Evolutionary conservation across 2,329 filamentous ascomycete genomes (phyloP), one percentile per base, ranked within the genome.

Genomic region (Penicillium sp.): DNA sequence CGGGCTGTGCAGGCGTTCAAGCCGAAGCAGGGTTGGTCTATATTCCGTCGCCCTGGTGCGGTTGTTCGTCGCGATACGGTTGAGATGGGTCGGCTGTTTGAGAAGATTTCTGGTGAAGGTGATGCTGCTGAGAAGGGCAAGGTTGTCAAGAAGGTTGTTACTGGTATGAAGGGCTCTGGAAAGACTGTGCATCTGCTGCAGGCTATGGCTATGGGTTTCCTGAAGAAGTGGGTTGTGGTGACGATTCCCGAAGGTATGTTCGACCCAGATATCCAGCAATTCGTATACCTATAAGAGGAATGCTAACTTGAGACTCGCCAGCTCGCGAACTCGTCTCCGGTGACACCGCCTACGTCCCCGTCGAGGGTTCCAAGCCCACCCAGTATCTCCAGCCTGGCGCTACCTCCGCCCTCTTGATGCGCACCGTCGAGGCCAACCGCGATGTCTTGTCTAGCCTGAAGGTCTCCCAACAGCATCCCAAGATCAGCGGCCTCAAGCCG

Each of bases 1-100:
- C 83, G 91, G 64, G 83, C 86, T n/a, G 80, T 89, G 47, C 90
- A 96, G 68, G 91, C 90, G 3, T 99, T 99, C 80, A 96, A 96
- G 82, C 80, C 85, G 18, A 89, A 85, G 20, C 94, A 97, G 80
- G 86, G 84, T 58, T 99, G 94, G 92, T 83, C 81, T 52, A 77
- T 96, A 65, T 99, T 97, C 75, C 80, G 90, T 62, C 82, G 85
- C 60, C 94, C 94, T 21, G 89, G 89, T 49, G 84, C 88, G 47
- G 76, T 99, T 68, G 77, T 96, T 56, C 83, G 92, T 62, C 79
- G 83, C 51, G 90, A 97, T 78, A 89, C 88, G n/a, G 77, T 89
- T 33, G 81, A 89, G 54, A 65, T 97, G 64, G 82, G 83, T n/a
- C 78, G 77, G 62, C 78, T 80, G 59, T 80, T 96, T 63, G 78